phyloP scores from a whole-genome alignment of 108 stramenopile species.

The Cyclotella distinguenda region DNA sequence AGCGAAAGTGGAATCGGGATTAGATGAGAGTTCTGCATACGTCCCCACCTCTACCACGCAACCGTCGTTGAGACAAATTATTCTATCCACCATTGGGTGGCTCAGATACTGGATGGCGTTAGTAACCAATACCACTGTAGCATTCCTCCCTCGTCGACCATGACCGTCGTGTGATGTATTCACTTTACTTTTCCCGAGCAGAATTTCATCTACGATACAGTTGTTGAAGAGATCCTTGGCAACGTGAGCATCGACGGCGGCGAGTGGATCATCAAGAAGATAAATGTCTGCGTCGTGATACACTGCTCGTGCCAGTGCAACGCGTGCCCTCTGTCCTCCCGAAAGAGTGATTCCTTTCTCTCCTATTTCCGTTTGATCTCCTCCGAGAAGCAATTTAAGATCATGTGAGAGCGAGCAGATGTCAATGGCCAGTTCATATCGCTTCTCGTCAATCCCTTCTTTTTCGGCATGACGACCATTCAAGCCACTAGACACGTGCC shows the following conservation, averaged over 20 bases:
- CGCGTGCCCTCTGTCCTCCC: constrained; percentile 94
- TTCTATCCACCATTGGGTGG: constrained; percentile 62
- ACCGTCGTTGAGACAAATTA: constrained; percentile 81
- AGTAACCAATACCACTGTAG: constrained; percentile 87
- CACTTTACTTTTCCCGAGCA: constrained; percentile 38
- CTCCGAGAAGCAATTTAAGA: constrained; percentile 72
- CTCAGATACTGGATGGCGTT: constrained; percentile 90
- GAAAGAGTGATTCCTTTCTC: constrained; percentile 46
- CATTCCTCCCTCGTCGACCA: constrained; percentile 22
- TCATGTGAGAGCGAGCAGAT: constrained; percentile 87
- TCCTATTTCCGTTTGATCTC: constrained; percentile 84
- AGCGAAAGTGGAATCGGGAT: constrained; percentile 55
- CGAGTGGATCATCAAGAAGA: constrained; percentile 91
- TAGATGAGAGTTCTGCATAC: constrained; percentile 59
- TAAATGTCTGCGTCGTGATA: constrained; percentile 88
- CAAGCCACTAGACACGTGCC: constrained; percentile 17
- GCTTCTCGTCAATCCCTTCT: constrained; percentile 56
- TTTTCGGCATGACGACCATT: no score
- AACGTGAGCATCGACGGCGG: constrained; percentile 95
- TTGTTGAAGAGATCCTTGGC: constrained; percentile 86
- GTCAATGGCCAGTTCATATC: constrained; percentile 75
- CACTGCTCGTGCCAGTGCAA: constrained; percentile 94
- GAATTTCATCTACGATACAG: constrained; percentile 81
- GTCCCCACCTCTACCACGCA: constrained; percentile 81
- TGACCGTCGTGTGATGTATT: background rate